These are phyloP conservation scores for Mesembryanthemum crystallinum DNA, from an alignment of 148 eudicot species.

Conservation along the genomic window DNA sequence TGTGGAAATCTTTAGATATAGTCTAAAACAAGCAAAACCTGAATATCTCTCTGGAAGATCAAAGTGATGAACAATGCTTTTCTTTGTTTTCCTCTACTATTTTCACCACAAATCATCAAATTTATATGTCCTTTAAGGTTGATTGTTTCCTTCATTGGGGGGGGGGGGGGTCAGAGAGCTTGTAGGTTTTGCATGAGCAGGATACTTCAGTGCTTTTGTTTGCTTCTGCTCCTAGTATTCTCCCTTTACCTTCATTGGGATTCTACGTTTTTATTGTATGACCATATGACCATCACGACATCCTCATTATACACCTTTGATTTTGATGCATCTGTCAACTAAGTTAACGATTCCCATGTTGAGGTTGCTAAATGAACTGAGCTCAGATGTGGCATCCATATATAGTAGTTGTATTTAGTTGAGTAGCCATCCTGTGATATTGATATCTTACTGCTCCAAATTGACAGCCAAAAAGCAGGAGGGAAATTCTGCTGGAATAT, in stretches of 20 bases:
- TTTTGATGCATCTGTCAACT: not conserved
- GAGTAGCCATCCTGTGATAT: not conserved
- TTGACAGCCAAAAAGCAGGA: conserved; percentile 59
- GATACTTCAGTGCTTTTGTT: not conserved
- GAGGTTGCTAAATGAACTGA: not conserved
- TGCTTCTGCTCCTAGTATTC: not conserved
- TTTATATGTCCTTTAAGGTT: not conserved
- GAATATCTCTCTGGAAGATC: not conserved
- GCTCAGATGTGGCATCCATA: not conserved
- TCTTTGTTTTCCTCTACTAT: not conserved
- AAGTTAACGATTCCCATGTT: not conserved
- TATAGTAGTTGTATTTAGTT: not conserved
- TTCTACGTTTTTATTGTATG: not conserved
- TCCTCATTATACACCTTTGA: not conserved
- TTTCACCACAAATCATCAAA: not conserved
- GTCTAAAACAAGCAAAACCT: not conserved
- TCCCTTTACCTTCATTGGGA: not conserved
- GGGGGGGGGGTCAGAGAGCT: not conserved
- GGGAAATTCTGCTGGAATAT: conserved; percentile 75
- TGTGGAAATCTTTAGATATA: not conserved
- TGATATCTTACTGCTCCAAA: conserved; percentile 6
- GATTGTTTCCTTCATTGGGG: not conserved
- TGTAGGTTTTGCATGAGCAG: not conserved
- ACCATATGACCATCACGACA: not conserved
- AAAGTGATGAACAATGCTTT: not conserved